Evolutionary conservation across 1,284 basidiomycete species (phyloP).

Genomic region (Marasmius tenuissimus): DNA sequence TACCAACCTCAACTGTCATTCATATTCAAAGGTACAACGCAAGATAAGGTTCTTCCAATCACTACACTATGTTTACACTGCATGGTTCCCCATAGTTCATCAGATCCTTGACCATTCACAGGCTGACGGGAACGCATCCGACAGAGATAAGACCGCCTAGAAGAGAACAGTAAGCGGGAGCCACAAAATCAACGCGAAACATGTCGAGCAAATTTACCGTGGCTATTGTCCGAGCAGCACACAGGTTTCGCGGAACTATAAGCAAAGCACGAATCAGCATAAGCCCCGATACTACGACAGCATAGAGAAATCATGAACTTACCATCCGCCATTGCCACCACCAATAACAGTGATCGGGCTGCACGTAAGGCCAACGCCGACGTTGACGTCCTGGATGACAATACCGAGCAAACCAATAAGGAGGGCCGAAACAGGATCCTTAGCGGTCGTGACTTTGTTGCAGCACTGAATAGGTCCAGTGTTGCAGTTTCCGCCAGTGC

Average conservation of each 20-base stretch:
- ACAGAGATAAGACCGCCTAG: not conserved
- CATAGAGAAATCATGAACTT: not conserved
- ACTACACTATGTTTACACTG: no score
- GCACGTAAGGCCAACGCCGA: not conserved
- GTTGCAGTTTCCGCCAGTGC: not conserved
- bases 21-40: no score
- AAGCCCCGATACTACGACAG: not conserved
- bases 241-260: not conserved
- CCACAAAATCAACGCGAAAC: not conserved
- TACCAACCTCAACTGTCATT: no score
- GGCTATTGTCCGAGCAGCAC: not conserved
- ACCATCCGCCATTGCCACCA: not conserved
- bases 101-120: not conserved
- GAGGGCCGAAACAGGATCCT: not conserved
- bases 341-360: not conserved
- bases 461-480: no score
- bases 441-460: not conserved
- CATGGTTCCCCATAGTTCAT: no score
- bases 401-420: not conserved
- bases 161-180: not conserved
- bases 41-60: no score
- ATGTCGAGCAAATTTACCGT: not conserved
- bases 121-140: not conserved
- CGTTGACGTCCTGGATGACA: not conserved
- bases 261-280: not conserved